Percentiles rank a stretch among this genome's conserved stretches.
Evolutionary conservation across 495 filamentous ascomycete genomes (phyloP).

Genomic region (Sordaria brevicollis): DNA sequence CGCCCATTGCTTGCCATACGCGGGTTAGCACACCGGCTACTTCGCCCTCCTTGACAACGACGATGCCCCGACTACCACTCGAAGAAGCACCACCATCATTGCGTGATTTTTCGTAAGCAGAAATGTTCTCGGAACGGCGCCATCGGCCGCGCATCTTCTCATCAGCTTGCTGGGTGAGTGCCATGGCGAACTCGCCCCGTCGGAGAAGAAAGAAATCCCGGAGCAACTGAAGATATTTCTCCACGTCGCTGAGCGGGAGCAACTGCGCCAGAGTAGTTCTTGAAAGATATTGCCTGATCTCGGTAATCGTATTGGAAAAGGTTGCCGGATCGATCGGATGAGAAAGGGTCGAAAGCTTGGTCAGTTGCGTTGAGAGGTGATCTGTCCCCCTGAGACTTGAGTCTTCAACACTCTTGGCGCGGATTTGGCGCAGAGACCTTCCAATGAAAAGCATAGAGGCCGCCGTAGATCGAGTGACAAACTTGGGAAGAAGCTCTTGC

Average conservation of each 20-base stretch:
- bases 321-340: slow-evolving; percentile 63
- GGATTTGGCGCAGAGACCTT: slow-evolving; percentile 73
- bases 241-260: slow-evolving; percentile 61
- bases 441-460: slow-evolving; percentile 86
- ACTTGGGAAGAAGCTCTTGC: slow-evolving; percentile 54
- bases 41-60: slow-evolving; percentile 80
- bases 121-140: slow-evolving; percentile 40
- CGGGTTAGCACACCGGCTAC: slow-evolving; percentile 60
- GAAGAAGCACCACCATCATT: slow-evolving; percentile 5
- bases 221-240: slow-evolving; percentile 66
- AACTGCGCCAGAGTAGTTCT: slow-evolving; percentile 71
- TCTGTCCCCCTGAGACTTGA: slow-evolving; percentile 49
- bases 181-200: slow-evolving; percentile 81
- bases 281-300: slow-evolving; percentile 71
- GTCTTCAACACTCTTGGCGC: slow-evolving; percentile 37
- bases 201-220: slow-evolving; percentile 81
- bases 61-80: slow-evolving; percentile 24
- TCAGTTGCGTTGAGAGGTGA: slow-evolving; percentile 59
- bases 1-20: slow-evolving; percentile 67
- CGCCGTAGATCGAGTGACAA: slow-evolving; percentile 65
- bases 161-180: slow-evolving; percentile 75
- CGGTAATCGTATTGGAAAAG: slow-evolving; percentile 58
- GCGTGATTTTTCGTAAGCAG: slow-evolving; percentile 36
- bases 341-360: slow-evolving; percentile 55
- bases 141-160: slow-evolving; percentile 53